A percentile compares a stretch with the other conserved stretches of the same genome.
Evolutionary conservation across 1,284 basidiomycete species (phyloP).

Genomic region (Spongiforma sp.): DNA sequence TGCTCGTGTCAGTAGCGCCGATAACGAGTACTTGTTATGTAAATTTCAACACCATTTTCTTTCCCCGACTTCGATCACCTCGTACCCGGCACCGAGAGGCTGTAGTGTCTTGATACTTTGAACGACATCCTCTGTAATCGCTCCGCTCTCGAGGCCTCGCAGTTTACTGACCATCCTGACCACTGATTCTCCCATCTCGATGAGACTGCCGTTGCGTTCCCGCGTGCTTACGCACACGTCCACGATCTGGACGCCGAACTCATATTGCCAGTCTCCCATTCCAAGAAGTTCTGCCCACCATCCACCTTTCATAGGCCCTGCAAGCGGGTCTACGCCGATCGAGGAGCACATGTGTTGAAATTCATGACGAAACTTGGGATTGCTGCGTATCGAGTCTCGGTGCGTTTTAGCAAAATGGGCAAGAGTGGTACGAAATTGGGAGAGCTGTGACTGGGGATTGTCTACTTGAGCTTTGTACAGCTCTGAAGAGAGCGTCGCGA

Average conservation of each 20-base stretch:
- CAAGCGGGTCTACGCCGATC: slow-evolving; percentile 95
- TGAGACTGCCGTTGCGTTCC: slow-evolving; percentile 89
- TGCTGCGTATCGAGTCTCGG: slow-evolving; percentile 82
- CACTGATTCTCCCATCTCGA: slow-evolving; percentile 89
- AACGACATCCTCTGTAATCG: slow-evolving; percentile 83
- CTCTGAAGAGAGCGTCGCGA: slow-evolving; percentile 79
- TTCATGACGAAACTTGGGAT: slow-evolving; percentile 89
- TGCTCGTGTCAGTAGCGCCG: too few species aligned
- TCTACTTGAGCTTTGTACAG: slow-evolving; percentile 81
- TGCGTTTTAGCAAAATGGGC: slow-evolving; percentile 84
- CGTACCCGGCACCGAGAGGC: slow-evolving; percentile 90
- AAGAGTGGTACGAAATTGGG: slow-evolving; percentile 84
- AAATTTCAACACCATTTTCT: too few species aligned
- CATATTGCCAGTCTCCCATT: slow-evolving; percentile 93
- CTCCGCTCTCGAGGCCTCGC: slow-evolving; percentile 66
- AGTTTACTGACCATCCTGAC: slow-evolving; percentile 79
- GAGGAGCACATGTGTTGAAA: slow-evolving; percentile 97
- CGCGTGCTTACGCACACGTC: slow-evolving; percentile 94
- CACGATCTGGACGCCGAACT: slow-evolving; percentile 96
- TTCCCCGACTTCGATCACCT: too few species aligned
- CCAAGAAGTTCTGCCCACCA: slow-evolving; percentile 92
- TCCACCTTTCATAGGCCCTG: slow-evolving; percentile 82
- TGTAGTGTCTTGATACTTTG: slow-evolving; percentile 87
- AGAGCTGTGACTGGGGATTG: slow-evolving; percentile 82
- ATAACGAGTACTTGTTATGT: too few species aligned